Evolutionary conservation across 495 filamentous ascomycete genomes (phyloP).

Genomic region (Podospora bellae-mahoneyi): DNA sequence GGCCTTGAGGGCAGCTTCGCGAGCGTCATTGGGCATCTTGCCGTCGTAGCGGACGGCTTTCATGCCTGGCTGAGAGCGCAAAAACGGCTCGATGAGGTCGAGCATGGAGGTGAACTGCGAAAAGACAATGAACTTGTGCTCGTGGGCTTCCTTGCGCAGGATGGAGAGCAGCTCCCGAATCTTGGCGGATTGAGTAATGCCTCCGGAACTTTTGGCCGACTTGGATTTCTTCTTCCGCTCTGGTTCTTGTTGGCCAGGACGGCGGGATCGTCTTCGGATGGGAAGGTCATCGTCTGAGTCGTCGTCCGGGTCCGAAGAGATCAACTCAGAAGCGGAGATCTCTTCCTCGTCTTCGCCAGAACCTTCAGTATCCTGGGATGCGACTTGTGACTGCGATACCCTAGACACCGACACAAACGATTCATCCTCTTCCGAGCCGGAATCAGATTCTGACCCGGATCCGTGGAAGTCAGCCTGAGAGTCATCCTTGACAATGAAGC

Average conservation of each 20-base stretch:
- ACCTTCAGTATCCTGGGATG: constrained; percentile 22
- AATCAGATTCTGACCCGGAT: constrained; percentile 43
- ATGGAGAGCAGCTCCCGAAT: constrained; percentile 79
- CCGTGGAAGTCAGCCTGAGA: constrained; percentile 2
- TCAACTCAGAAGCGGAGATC: constrained; percentile 37
- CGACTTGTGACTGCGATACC: constrained; percentile 30
- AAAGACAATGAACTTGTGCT: constrained; percentile 96
- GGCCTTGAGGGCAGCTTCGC: constrained; percentile 71
- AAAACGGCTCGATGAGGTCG: constrained; percentile 90
- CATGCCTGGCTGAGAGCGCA: constrained; percentile 61
- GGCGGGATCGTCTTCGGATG: constrained; percentile 18
- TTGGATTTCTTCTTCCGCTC: neutral
- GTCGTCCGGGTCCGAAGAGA: constrained; percentile 38
- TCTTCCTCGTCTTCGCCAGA: constrained; percentile 27
- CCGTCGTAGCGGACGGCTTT: constrained; percentile 89
- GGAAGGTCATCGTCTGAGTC: constrained; percentile 29
- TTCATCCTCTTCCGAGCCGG: constrained; percentile 36
- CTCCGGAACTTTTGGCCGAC: constrained; percentile 9
- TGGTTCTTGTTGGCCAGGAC: neutral
- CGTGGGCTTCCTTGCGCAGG: constrained; percentile 68
- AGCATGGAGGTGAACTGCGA: constrained; percentile 96
- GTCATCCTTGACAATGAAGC: constrained; percentile 47
- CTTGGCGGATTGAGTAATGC: constrained; percentile 67
- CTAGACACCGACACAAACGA: constrained; percentile 42
- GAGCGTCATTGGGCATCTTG: constrained; percentile 87